Percentiles rank a stretch among this genome's conserved stretches.
Evolutionary conservation across 192 early-diverging fungal species (phyloP).

Genomic region (Bifiguratus adelaidae): DNA sequence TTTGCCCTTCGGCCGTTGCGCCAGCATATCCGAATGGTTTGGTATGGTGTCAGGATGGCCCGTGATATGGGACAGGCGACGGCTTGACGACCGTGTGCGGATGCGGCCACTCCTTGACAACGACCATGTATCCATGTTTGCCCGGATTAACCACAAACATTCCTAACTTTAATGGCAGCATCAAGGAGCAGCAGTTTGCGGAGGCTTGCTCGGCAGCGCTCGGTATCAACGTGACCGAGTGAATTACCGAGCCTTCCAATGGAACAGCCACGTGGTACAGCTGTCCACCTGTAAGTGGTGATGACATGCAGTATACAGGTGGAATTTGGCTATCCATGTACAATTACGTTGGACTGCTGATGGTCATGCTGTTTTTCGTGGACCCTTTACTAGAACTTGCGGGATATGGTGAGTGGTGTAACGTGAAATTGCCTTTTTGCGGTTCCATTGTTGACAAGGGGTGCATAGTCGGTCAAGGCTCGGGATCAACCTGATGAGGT

Average conservation of each 20-base stretch:
- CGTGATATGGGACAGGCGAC: constrained; percentile 26
- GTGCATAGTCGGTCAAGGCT: too few relatives aligned
- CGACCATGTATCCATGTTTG: constrained; percentile 9
- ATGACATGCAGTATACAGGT: constrained; percentile 8
- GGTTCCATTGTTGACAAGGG: constrained; percentile 36
- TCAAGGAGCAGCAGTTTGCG: constrained; percentile 8
- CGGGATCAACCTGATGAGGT: too few relatives aligned
- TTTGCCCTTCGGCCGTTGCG: constrained; percentile 20
- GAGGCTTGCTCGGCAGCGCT: constrained; percentile 4
- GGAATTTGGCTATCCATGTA: constrained; percentile 19
- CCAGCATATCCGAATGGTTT: constrained; percentile 27
- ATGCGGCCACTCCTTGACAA: constrained; percentile 9
- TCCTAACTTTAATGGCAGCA: constrained; percentile 9
- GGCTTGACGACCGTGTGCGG: constrained; percentile 16
- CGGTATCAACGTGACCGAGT: not conserved
- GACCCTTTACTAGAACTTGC: constrained; percentile 12
- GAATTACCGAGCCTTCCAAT: constrained; percentile 2
- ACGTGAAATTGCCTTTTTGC: constrained; percentile 35
- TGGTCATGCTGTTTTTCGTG: constrained; percentile 9
- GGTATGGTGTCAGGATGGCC: constrained; percentile 34
- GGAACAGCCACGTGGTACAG: constrained; percentile 11
- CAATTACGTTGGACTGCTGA: constrained; percentile 9
- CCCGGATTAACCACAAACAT: constrained; percentile 6
- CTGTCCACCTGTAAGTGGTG: constrained; percentile 14
- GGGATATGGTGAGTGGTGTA: constrained; percentile 21